Percentiles rank a stretch among this genome's conserved stretches.
phyloP scores from a whole-genome alignment of 805 yeast species.

The Myxozyma udenii region DNA sequence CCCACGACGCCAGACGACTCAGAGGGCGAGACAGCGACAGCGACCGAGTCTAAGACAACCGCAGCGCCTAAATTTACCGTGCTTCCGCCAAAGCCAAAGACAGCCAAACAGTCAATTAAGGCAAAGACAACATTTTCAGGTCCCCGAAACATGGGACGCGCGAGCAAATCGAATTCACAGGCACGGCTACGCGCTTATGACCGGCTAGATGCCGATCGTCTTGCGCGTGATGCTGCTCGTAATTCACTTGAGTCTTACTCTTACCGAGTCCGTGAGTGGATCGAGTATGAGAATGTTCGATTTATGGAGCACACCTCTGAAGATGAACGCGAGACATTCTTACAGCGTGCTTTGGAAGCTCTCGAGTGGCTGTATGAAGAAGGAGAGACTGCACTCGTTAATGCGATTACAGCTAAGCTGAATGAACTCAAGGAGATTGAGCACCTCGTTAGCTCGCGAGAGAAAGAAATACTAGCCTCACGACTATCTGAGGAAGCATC shows the following conservation, averaged over 20 bases:
- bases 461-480: constrained; percentile 5
- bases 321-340: constrained; percentile 25
- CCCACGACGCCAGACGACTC: constrained; percentile 16
- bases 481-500: background rate
- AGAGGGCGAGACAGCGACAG: constrained; percentile 18
- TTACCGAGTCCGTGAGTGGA: constrained; percentile 60
- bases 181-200: constrained; percentile 53
- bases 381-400: constrained; percentile 49
- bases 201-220: constrained; percentile 53
- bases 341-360: constrained; percentile 41
- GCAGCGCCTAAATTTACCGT: constrained; percentile 16
- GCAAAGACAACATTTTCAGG: constrained; percentile 32
- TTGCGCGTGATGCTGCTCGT: constrained; percentile 53
- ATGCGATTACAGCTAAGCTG: constrained; percentile 42
- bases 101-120: constrained; percentile 29
- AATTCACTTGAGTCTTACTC: constrained; percentile 72
- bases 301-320: constrained; percentile 35
- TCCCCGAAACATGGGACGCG: constrained; percentile 40
- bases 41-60: constrained; percentile 29
- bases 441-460: constrained; percentile 16
- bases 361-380: constrained; percentile 80
- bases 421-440: constrained; percentile 27
- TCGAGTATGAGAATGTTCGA: constrained; percentile 49
- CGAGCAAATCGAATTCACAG: constrained; percentile 47
- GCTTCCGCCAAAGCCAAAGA: constrained; percentile 14